Conservation (phyloP, 768 basidiomycete genomes). For the Panus rudis region DNA sequence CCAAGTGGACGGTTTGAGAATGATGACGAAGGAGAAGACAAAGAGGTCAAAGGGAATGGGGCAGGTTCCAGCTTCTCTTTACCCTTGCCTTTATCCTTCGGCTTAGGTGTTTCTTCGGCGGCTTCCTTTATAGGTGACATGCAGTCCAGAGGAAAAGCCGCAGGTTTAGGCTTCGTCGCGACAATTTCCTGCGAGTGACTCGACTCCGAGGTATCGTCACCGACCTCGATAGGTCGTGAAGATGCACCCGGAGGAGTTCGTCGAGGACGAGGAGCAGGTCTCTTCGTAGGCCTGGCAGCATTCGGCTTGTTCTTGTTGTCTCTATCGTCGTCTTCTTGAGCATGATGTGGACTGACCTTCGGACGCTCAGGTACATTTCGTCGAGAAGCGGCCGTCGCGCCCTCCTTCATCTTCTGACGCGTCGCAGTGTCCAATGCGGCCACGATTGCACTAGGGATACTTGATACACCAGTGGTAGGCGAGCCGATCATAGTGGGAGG, state of each 20-base stretch:
- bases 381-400: slow-evolving; percentile 42
- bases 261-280: no score
- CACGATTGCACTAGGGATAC: no score
- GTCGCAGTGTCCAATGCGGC: slow-evolving; percentile 49
- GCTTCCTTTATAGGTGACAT: slow-evolving; percentile 1
- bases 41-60: slow-evolving; percentile 3
- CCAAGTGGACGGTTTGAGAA: no score
- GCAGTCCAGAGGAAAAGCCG: slow-evolving; percentile 6
- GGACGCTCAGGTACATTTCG: slow-evolving; percentile 52
- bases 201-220: no score
- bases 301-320: background rate
- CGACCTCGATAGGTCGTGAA: no score
- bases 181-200: no score
- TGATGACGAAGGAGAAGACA: background rate
- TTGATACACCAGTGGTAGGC: no score
- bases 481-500: no score
- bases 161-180: no score
- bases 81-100: slow-evolving; percentile 2
- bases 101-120: background rate
- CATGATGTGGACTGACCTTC: no score
- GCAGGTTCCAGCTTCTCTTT: background rate
- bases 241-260: no score
- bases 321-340: no score
- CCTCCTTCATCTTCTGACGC: slow-evolving; percentile 30
- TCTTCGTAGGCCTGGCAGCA: background rate